Percentiles rank a stretch among this genome's conserved stretches.
Conservation (phyloP, 176 grass and related monocot species). For the Tillandsia leiboldiana region DNA sequence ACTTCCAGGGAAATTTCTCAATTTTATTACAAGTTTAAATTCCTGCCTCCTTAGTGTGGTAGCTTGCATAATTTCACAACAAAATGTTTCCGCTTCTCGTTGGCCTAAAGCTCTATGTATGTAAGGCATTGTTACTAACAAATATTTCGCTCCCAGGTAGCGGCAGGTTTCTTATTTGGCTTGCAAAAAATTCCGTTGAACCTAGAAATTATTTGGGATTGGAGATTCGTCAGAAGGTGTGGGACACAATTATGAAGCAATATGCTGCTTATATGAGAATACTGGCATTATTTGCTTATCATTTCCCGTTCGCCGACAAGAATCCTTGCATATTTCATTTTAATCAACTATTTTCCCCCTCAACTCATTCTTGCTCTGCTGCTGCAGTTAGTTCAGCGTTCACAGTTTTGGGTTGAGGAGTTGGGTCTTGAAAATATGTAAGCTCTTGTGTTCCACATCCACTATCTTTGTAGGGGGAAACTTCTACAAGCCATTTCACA, state of each 20-base stretch:
- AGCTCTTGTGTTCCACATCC: conserved; percentile 15
- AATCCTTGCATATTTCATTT: neutral
- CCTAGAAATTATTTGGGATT: conserved; percentile 73
- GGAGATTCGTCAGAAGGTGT: conserved; percentile 85
- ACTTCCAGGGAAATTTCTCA: too few relatives aligned
- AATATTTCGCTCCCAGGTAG: conserved; percentile 35
- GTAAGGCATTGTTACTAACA: neutral
- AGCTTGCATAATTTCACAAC: neutral
- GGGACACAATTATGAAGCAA: neutral
- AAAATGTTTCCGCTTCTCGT: neutral
- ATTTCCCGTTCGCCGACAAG: neutral
- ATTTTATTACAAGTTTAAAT: too few relatives aligned
- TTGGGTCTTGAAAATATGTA: conserved; percentile 67
- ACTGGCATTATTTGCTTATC: neutral
- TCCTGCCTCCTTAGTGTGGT: too few relatives aligned
- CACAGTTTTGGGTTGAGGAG: conserved; percentile 73
- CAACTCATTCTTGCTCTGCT: neutral
- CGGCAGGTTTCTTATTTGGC: conserved; percentile 87
- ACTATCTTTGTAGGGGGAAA: neutral
- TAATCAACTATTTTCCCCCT: neutral
- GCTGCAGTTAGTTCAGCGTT: conserved; percentile 59
- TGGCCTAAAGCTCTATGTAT: neutral
- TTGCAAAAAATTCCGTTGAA: conserved; percentile 55
- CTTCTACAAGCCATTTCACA: neutral
- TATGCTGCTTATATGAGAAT: neutral